Base-by-base conservation (phyloP, 495 filamentous ascomycete species). In the Saxispiralis lemnorum region DNA sequence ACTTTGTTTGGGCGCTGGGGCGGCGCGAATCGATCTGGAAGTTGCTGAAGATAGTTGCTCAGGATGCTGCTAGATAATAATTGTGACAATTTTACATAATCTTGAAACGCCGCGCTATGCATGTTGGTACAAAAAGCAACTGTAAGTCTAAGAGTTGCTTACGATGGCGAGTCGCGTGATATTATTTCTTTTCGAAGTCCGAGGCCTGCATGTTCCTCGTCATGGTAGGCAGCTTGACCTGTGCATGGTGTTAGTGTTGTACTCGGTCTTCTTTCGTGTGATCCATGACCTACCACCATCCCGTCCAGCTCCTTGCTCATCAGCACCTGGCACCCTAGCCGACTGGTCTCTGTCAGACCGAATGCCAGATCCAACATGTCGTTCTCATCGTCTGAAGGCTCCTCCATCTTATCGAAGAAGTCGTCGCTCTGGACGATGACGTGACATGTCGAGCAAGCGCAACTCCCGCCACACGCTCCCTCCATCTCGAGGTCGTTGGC, bases 351-450 rank as follows among this genome's bases (percentile, higher is more conserved):
- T 6, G 87, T 95, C 52, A 96, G 56, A 0, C 89, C 89, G 59
- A 97, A 97, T 0, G 89, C 89, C 46, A 96, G 60, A 59, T 97
- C 89, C 53, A 97, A 66, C 89, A 97, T 97, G 63, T 97, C 89
- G 60, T 96, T 96, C 71, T 97, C 89, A 59, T 97, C 92, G 59
- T 97, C 89, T 33, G 80, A 78, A 13, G 89, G 83, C 62, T 96
- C 92, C 41, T 51, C 48, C 49, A 96, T 88, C 64, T 76, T 78
- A 50, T 96, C 89, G 58, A 84, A 96, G 68, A 81, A 72, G 13
- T 76, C 79, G 3, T 82, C 72, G 54, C 82, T 77, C 45, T 78
- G 68, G 34, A 97, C 83, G 41, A 97, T 93, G 38, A 96, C 79
- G 65, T 97, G 89, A 66, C 89, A 97, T 1, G 89, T 97, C 47